Percentiles rank a stretch among this genome's conserved stretches.
These are phyloP conservation scores for Suhomyces kilbournensis DNA, from an alignment of 805 yeast genomes.

Conservation along the genomic window DNA sequence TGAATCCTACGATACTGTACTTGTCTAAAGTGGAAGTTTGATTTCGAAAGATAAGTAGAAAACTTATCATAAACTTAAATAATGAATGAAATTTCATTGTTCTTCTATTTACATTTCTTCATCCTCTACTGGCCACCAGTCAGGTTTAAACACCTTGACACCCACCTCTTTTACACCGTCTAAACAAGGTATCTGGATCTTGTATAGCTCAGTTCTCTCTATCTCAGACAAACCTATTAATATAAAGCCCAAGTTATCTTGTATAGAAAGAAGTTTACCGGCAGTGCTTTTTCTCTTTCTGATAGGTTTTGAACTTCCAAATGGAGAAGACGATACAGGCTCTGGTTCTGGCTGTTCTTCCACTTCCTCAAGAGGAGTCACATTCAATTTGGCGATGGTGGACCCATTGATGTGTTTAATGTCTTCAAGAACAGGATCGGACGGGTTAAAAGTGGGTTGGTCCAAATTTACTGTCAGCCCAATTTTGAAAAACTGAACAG, in stretches of 20 bases:
- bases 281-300: constrained; percentile 42
- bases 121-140: constrained; percentile 66
- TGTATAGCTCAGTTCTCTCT: constrained; percentile 40
- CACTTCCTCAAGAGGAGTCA: constrained; percentile 19
- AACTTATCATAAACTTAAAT: too few species aligned
- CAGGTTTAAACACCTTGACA: constrained; percentile 57
- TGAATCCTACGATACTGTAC: too few species aligned
- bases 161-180: constrained; percentile 31
- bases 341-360: constrained; percentile 10
- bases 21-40: too few species aligned
- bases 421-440: constrained; percentile 16
- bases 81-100: too few species aligned
- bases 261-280: constrained; percentile 58
- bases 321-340: constrained; percentile 36
- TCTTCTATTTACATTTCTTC: background rate
- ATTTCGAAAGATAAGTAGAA: too few species aligned
- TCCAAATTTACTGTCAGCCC: constrained; percentile 10
- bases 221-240: constrained; percentile 46
- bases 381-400: constrained; percentile 12
- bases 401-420: constrained; percentile 12
- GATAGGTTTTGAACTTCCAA: constrained; percentile 27
- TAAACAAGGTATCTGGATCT: constrained; percentile 25
- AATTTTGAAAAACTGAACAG: constrained; percentile 42
- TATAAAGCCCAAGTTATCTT: constrained; percentile 66
- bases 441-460: constrained; percentile 10